phyloP scores from a whole-genome alignment of 306 rosid genomes.

The Vigna angularis region DNA sequence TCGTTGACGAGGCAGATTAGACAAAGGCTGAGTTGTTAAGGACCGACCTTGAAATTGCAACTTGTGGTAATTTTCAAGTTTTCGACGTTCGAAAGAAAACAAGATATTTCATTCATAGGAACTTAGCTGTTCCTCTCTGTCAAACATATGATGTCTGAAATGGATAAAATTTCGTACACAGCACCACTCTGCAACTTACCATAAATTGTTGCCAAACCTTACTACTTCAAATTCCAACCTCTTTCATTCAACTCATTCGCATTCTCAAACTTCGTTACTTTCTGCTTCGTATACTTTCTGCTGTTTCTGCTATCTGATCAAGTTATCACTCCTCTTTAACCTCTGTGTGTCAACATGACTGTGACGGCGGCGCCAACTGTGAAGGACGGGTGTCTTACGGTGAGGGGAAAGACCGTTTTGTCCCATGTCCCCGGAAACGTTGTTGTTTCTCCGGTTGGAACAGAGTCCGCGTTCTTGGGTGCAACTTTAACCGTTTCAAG shows the following conservation, averaged over 20 bases:
- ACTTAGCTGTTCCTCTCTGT: neutral
- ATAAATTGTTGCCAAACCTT: neutral
- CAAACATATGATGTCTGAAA: slow-evolving; percentile 3
- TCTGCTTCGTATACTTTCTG: neutral
- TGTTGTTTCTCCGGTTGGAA: slow-evolving; percentile 47
- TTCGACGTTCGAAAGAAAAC: no score
- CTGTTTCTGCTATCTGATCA: neutral
- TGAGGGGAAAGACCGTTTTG: slow-evolving; percentile 54
- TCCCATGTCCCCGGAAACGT: slow-evolving; percentile 62
- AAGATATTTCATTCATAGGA: no score
- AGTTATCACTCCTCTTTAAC: neutral
- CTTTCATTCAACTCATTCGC: neutral
- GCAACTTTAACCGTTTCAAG: slow-evolving; percentile 51
- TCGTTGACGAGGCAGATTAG: slow-evolving; percentile 17
- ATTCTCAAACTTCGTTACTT: neutral
- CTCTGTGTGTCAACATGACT: slow-evolving; percentile 49
- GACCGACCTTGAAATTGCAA: neutral
- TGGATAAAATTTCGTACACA: neutral
- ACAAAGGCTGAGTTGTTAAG: neutral
- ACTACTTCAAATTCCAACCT: neutral
- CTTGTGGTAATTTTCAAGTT: no score
- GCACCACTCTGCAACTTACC: neutral
- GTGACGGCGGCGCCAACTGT: slow-evolving; percentile 54
- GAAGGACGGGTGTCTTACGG: slow-evolving; percentile 55
- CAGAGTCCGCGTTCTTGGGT: slow-evolving; percentile 65